Base-by-base conservation (phyloP, 805 yeast species). In the Ogataea trehalophila region DNA sequence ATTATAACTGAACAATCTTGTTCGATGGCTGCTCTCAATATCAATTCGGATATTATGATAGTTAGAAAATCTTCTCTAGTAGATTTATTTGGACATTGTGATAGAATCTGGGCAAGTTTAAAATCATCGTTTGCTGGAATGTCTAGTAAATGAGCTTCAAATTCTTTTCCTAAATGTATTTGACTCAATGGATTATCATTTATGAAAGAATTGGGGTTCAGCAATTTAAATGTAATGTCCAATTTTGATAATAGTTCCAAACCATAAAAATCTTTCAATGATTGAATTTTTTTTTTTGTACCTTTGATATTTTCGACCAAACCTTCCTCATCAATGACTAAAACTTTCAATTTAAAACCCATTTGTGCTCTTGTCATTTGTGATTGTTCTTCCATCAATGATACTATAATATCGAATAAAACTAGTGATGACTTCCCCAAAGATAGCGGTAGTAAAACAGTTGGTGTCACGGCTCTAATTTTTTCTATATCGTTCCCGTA, bases 361-460 rank as follows among this genome's bases (percentile, higher is more conserved):
- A 78, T 76, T 33, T 73, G 71, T 1, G 90, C 91, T 35, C 81
- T 72, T 56, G 84, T 84, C 14, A 59, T 57, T 51, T 56, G 56
- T 18, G 60, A 55, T 57, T 91, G 97, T 47, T 85, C 90, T 37
- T 71, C 68, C 37, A 86, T 66, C 45, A 84, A 70, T 2, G 81
- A 76, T 4, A 78, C 66, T 4, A 88, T 59, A 57, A 87, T 80
- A 59, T 88, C 95, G 6, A 86, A 62, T 33, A 88, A 66, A 0
- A 81, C 87, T 33, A 87, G 53, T 0, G 95, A 85, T 0, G 88
- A 77, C 1, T 68, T 57, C 0, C 90, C 87, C n/a, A 82, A 75
- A 0, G 91, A 83, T 3, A 85, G 58, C 2, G 91, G 79, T 4
- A 88, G 60, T 26, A 86, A 57, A 0, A 84, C 75, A 33, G 67